Percentiles rank a stretch among this genome's conserved stretches.
Conservation (phyloP, 2,329 filamentous ascomycete species). For the Hypoxylon sp. region DNA sequence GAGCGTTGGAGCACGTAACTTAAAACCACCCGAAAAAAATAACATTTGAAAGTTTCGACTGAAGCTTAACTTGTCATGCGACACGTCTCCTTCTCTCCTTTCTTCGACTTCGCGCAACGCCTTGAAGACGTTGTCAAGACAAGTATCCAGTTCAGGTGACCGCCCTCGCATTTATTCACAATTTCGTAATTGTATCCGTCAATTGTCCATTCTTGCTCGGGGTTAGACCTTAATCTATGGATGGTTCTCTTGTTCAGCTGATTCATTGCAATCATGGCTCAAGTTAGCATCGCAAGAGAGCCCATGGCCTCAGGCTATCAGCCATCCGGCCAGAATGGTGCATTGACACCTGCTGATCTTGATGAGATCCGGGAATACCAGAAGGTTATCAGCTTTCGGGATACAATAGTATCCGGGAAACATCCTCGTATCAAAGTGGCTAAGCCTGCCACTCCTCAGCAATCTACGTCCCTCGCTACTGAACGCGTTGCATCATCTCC, state of each 20-base stretch:
- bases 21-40: slow-evolving; percentile 25
- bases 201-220: slow-evolving; percentile 17
- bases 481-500: slow-evolving; percentile 47
- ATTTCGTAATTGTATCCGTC: slow-evolving; percentile 26
- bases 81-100: slow-evolving; percentile 40
- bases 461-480: slow-evolving; percentile 43
- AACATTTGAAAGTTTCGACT: slow-evolving; percentile 26
- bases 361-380: slow-evolving; percentile 79
- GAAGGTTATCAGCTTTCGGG: slow-evolving; percentile 84
- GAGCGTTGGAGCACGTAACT: slow-evolving; percentile 6
- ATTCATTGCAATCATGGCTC: slow-evolving; percentile 47
- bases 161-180: slow-evolving; percentile 6
- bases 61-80: slow-evolving; percentile 39
- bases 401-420: slow-evolving; percentile 83
- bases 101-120: slow-evolving; percentile 28
- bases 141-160: slow-evolving; percentile 20
- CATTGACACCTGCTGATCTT: slow-evolving; percentile 57
- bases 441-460: slow-evolving; percentile 49
- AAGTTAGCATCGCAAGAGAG: slow-evolving; percentile 43
- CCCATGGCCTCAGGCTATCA: slow-evolving; percentile 43
- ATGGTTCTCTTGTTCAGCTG: slow-evolving; percentile 30
- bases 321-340: slow-evolving; percentile 39
- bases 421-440: slow-evolving; percentile 72
- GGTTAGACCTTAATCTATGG: slow-evolving; percentile 30
- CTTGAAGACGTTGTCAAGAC: slow-evolving; percentile 19